These are phyloP conservation scores for Podila minutissima DNA, from an alignment of 192 early-diverging fungal species.

Conservation along the genomic window DNA sequence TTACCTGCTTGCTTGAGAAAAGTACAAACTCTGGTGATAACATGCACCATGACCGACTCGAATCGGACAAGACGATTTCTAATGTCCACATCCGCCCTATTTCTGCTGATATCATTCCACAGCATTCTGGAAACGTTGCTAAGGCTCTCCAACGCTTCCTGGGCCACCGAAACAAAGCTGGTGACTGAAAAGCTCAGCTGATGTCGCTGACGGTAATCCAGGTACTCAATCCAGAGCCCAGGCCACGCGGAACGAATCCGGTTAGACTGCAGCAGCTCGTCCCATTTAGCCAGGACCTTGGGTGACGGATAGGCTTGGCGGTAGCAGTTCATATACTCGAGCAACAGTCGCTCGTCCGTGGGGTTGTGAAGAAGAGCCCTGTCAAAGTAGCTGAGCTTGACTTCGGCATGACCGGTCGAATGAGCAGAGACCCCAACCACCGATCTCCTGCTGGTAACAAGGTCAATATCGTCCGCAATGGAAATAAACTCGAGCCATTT, in stretches of 20 bases:
- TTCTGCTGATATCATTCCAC: conserved; percentile 4
- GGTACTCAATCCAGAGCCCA: conserved; percentile 64
- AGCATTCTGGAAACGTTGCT: conserved; percentile 22
- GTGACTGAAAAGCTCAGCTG: conserved; percentile 62
- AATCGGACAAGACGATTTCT: conserved; percentile 36
- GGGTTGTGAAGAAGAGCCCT: conserved; percentile 63
- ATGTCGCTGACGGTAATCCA: conserved; percentile 64
- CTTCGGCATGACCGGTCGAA: conserved; percentile 53
- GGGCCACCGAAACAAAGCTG: conserved; percentile 53
- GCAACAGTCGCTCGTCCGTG: conserved; percentile 45
- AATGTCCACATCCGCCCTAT: neutral
- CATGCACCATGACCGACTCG: conserved; percentile 62
- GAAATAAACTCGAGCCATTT: conserved; percentile 63
- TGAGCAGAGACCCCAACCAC: conserved; percentile 24
- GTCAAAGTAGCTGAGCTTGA: conserved; percentile 67
- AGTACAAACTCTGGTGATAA: conserved; percentile 55
- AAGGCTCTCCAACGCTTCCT: conserved; percentile 54
- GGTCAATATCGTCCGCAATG: conserved; percentile 59
- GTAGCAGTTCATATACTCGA: conserved; percentile 60
- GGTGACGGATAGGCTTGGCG: conserved; percentile 57
- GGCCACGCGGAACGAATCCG: conserved; percentile 42
- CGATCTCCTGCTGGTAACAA: conserved; percentile 25
- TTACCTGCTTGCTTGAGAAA: conserved; percentile 67
- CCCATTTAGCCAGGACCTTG: conserved; percentile 62
- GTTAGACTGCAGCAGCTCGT: conserved; percentile 47